phyloP scores from a whole-genome alignment of 768 basidiomycete genomes.

The Mrakia frigida region DNA sequence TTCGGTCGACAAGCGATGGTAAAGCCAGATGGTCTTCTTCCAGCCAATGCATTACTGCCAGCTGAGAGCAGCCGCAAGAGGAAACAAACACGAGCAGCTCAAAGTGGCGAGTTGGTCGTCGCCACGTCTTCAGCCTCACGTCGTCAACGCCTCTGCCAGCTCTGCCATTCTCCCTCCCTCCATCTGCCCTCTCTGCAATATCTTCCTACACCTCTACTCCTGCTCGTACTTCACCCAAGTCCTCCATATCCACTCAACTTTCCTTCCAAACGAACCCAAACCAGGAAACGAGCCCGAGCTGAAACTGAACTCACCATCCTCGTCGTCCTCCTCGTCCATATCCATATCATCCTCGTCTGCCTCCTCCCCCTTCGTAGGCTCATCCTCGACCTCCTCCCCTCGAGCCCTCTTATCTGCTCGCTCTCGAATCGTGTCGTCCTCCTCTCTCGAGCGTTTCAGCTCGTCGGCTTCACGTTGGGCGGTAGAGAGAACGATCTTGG shows the following conservation, averaged over 20 bases:
- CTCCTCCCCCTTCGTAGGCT: slow-evolving; percentile 12
- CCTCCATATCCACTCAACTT: not conserved
- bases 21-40: not conserved
- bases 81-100: not conserved
- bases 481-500: slow-evolving; percentile 25
- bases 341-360: slow-evolving; percentile 19
- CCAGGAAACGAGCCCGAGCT: not conserved
- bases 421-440: slow-evolving; percentile 33
- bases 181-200: too few relatives aligned
- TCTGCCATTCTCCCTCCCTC: not conserved
- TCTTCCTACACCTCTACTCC: too few relatives aligned
- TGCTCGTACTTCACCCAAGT: too few relatives aligned
- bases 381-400: slow-evolving; percentile 21
- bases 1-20: not conserved
- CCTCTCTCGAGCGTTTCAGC: slow-evolving; percentile 31
- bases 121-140: too few relatives aligned
- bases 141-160: too few relatives aligned
- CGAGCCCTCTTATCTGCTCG: not conserved
- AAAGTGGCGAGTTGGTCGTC: too few relatives aligned
- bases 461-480: slow-evolving; percentile 33
- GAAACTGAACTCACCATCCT: slow-evolving; percentile 2
- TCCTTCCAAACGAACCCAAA: not conserved
- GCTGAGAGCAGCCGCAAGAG: not conserved
- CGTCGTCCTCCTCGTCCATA: slow-evolving; percentile 17
- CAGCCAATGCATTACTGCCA: not conserved